These are phyloP conservation scores for Cladosporium sp. DNA, from an alignment of 2,329 filamentous ascomycete genomes.

Conservation along the genomic window DNA sequence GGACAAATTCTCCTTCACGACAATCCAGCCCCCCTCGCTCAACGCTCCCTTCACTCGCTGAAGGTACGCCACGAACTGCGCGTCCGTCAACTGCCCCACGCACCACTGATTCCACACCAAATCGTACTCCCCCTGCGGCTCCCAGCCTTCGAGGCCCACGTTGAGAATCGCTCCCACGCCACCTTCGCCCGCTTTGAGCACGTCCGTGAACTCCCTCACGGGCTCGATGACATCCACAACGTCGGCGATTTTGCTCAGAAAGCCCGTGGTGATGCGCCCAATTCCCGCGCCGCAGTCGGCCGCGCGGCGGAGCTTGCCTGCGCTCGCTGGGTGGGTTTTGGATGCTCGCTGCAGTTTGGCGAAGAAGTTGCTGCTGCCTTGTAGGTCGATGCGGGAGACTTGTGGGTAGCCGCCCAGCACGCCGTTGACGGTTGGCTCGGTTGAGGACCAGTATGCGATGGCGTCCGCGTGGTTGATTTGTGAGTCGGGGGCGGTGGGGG, in stretches of 20 bases:
- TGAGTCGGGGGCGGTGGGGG: slow-evolving; percentile 38
- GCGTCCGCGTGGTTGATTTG: slow-evolving; percentile 42
- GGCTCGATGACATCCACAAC: slow-evolving; percentile 83
- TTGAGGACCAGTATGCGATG: slow-evolving; percentile 49
- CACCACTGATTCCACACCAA: slow-evolving; percentile 93
- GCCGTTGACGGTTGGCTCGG: slow-evolving; percentile 58
- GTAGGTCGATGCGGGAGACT: slow-evolving; percentile 66
- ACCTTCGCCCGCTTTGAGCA: slow-evolving; percentile 45
- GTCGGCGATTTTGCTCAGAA: slow-evolving; percentile 67
- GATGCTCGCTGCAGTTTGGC: slow-evolving; percentile 55
- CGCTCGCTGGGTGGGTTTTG: slow-evolving; percentile 23
- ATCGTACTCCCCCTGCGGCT: slow-evolving; percentile 57
- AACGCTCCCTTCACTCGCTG: slow-evolving; percentile 54
- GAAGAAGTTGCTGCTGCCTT: slow-evolving; percentile 65
- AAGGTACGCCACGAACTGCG: slow-evolving; percentile 66
- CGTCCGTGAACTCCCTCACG: slow-evolving; percentile 71
- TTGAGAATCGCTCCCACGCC: slow-evolving; percentile 64
- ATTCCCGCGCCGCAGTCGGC: slow-evolving; percentile 68
- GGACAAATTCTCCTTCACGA: slow-evolving; percentile 78
- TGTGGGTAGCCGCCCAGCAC: slow-evolving; percentile 75
- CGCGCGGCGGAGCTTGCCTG: slow-evolving; percentile 35
- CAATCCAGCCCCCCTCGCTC: slow-evolving; percentile 50
- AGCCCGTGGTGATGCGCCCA: slow-evolving; percentile 73
- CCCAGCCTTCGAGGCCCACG: slow-evolving; percentile 71
- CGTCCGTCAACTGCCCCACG: slow-evolving; percentile 73